phyloP scores from a whole-genome alignment of 768 basidiomycete species.

The Pleurotus giganteus region DNA sequence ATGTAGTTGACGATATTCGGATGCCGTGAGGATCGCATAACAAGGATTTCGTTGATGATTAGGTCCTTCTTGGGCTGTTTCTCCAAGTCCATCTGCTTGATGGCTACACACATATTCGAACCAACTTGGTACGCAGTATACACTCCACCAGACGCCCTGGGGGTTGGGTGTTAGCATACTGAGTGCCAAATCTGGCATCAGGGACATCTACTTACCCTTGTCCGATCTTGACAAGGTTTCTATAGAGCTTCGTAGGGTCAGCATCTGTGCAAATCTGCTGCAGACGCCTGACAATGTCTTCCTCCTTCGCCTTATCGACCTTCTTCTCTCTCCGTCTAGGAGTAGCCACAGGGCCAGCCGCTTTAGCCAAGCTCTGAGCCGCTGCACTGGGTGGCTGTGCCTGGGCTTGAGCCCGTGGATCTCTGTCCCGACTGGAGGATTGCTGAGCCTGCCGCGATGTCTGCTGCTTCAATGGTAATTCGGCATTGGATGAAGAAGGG shows the following conservation, averaged over 20 bases:
- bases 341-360: constrained; percentile 60
- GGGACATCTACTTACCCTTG: constrained; percentile 70
- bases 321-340: constrained; percentile 87
- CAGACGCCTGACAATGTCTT: constrained; percentile 88
- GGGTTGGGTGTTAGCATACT: constrained; percentile 8
- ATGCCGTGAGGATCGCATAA: constrained; percentile 95
- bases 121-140: constrained; percentile 99
- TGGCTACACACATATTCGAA: constrained; percentile 90
- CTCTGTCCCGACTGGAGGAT: constrained; percentile 32
- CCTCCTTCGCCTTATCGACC: constrained; percentile 76
- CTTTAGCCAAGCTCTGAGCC: constrained; percentile 63
- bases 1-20: constrained; percentile 99
- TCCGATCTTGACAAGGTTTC: constrained; percentile 94
- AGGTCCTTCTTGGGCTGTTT: constrained; percentile 99
- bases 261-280: constrained; percentile 97
- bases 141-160: constrained; percentile 93
- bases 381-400: constrained; percentile 61
- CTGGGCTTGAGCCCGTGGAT: constrained; percentile 35
- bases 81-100: constrained; percentile 99
- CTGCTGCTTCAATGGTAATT: constrained; percentile 48
- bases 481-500: constrained; percentile 47
- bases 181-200: background rate
- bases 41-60: constrained; percentile 99
- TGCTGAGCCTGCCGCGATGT: constrained; percentile 11
- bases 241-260: constrained; percentile 91